Base-by-base conservation (phyloP, 306 rosid species). In the Styphnolobium japonicum region DNA sequence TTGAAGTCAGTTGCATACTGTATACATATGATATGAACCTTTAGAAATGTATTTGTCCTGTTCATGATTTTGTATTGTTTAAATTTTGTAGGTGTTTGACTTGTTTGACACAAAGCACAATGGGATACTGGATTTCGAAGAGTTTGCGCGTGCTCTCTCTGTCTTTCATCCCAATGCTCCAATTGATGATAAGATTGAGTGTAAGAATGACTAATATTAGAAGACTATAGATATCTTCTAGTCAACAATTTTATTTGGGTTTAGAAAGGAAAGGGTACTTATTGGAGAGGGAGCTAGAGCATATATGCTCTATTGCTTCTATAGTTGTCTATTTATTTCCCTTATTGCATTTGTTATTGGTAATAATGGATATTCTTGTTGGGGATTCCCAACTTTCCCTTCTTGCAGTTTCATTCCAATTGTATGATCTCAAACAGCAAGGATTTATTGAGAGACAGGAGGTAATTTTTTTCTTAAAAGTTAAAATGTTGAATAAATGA, bases 121-220 rank as follows among this genome's bases (percentile, higher is more conserved):
- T 77, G 97, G 97, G 37, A 89, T 93, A 79, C 94, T 93, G 62
- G 97, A 87, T 89, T 93, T 93, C 33, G 94, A 88, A 48, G 98
- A 91, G 86, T 93, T 93, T 88, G 98, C 98, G 12, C 97, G 89
- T 33, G 91, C 97, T 75, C 94, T 93, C 66, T 93, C 98, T 15
- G 93, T 91, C 81, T 93, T 93, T 86, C 98, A 93, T 82, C 98
- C 97, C 58, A 93, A 87, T 81, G 98, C 98, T 67, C 90, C 92
- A 43, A 73, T 91, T 75, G 98, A 93, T 61, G 92, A 87, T 76
- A 93, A 93, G 85, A 93, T 93, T 63, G 91, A 89, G 62, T 91
- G 98, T 93, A 86, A 85, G 97, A 81, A 55, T 68, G 70, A 42
- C 82, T 56, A 60, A 69, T 27, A 19, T 58, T 46, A 43, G 37